Evolutionary conservation across 2,329 filamentous ascomycete genomes (phyloP), one percentile per base, ranked within the genome.

Genomic region (Penicillium sp.): DNA sequence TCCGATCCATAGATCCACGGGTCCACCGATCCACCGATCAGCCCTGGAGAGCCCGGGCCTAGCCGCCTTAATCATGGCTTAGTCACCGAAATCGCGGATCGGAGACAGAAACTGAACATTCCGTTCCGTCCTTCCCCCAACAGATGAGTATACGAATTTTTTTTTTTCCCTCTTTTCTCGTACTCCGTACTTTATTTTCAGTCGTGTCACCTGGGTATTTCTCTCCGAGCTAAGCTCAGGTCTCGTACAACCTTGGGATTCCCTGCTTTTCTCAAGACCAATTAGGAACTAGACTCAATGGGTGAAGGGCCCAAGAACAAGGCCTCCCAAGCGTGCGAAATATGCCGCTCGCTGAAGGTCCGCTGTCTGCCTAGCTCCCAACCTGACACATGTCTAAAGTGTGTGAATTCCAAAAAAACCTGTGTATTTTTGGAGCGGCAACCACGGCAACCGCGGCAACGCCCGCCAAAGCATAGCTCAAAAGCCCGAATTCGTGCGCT

Each of bases 21-120:
- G 36, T 2, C 36, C 41, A 43, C 8, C 0, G 7, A 13, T 43
- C 13, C 10, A 42, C 4, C 12, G n/a, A n/a, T 19, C n/a, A 39
- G n/a, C 31, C 31, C 35, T 36, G 35, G 35, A 36, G 35, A 36
- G 7, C 21, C 21, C 21, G 21, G 21, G 21, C 35, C 15, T 10
- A 29, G 27, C 27, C 15, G 13, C 13, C 13, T 36, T 27, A n/a
- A n/a, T 13, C n/a, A 12, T 6, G 6, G 47, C 12, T 49, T 33
- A 49, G 47, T 49, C 47, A 47, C n/a, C 25, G n/a, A 35, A 47
- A 35, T 49, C 47, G 21, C 47, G 47, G 47, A 49, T 25, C 47
- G 47, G 47, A 36, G 31, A 4, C 2, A 17, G 17, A 27, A 49
- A 38, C 3, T 25, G 47, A 17, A 36, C 10, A 9, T 49, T 49